Evolutionary conservation across 2,329 filamentous ascomycete genomes (phyloP).

Genomic region (Ophiosphaerella korrae): DNA sequence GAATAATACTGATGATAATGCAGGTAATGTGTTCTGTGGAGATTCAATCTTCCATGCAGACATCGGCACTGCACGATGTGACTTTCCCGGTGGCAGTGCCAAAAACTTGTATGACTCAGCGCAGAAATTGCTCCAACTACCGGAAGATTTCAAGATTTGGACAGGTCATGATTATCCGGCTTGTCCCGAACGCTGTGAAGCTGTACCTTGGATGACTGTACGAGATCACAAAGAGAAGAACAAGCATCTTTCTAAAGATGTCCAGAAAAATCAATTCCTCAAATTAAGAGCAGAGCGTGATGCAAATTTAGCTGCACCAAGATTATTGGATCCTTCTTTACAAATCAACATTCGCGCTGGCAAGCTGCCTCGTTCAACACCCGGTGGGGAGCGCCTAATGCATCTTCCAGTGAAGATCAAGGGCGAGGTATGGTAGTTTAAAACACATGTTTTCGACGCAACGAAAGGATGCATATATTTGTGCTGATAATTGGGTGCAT

Average conservation of each 20-base stretch:
- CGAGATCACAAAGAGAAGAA: slow-evolving; percentile 41
- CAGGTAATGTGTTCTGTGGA: slow-evolving; percentile 44
- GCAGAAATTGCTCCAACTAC: slow-evolving; percentile 33
- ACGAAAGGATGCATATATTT: too few species aligned
- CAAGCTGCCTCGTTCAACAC: too few species aligned
- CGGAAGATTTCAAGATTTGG: slow-evolving; percentile 38
- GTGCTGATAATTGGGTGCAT: too few species aligned
- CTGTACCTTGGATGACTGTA: slow-evolving; percentile 44
- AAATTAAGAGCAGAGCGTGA: too few species aligned
- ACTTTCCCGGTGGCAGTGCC: slow-evolving; percentile 45
- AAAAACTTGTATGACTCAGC: slow-evolving; percentile 32
- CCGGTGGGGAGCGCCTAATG: too few species aligned
- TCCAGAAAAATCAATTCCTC: too few species aligned
- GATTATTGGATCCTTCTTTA: too few species aligned
- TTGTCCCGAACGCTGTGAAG: slow-evolving; percentile 24
- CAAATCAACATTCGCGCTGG: too few species aligned
- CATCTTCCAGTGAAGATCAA: too few species aligned
- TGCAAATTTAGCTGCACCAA: too few species aligned
- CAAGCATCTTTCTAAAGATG: slow-evolving; percentile 13
- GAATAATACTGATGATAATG: not conserved
- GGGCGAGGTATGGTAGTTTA: too few species aligned
- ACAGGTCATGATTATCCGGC: slow-evolving; percentile 42
- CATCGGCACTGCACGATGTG: slow-evolving; percentile 40
- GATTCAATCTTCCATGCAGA: slow-evolving; percentile 45
- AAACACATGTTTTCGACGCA: too few species aligned